Base-by-base conservation (phyloP, 345 rosid species). In the Litchi chinensis region DNA sequence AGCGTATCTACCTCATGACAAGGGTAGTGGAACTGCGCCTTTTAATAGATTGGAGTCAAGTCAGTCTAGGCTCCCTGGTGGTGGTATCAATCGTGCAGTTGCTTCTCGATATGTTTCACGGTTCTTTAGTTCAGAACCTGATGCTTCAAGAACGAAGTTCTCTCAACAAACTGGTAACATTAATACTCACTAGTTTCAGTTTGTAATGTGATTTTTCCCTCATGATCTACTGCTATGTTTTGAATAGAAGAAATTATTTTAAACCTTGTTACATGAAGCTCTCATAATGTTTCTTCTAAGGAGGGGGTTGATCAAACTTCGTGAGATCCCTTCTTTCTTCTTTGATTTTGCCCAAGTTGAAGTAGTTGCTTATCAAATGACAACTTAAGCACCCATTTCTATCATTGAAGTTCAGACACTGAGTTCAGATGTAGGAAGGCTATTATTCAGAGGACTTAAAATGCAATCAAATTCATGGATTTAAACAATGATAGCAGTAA, bases 1-100 rank as follows among this genome's bases (percentile, higher is more conserved):
- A 88, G 98, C 99, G 82, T 96, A 96, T 89, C 87, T 96, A 46
- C 98, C 98, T 21, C 99, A 96, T 83, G 99, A 96, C 83, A 95
- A 89, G 84, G 97, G 99, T 79, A 90, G 93, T 21, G 93, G 92
- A 80, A 86, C 91, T 62, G 84, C 91, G 73, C 83, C 97, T 75
- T 81, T 96, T 39, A 91, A 89, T 83, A 93, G 91, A 84, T 77
- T 93, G 84, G 87, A 94, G 63, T 82, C 96, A 65, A 90, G 85
- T 79, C 96, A 88, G 82, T 90, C 95, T 65, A 85, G 90, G 80
- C 85, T 89, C 80, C 87, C 91, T 65, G 91, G 89, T 69, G 79
- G 91, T 83, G 86, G 93, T 77, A 80, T 90, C 83, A 93, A 87
- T 80, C 97, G 87, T 67, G 89, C 89, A 77, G 95, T 93, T 89